Evolutionary conservation across 805 yeast genomes (phyloP), one percentile per base, ranked within the genome.

Genomic region (Ogataea haglerorum): DNA sequence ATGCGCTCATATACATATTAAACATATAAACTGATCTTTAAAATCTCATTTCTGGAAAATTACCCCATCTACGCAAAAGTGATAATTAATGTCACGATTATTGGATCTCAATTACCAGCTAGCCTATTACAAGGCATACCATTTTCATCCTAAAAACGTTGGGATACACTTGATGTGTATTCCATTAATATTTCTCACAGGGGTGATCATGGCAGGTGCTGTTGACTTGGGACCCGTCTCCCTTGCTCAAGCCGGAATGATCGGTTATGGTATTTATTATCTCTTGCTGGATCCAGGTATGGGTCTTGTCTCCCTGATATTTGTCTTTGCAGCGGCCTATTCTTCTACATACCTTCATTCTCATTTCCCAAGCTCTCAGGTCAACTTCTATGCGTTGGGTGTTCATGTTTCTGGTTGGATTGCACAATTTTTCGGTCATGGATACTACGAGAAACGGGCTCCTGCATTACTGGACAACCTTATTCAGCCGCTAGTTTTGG

Each of bases 391-490:
- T 10, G 68, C 78, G 0, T 41, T 66, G n/a, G 51, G 40, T 1
- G 51, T 76, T 13, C 85, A 83, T 58, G 58, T 72, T 0, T 26
- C 65, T 2, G 67, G 85, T 8, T 91, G 99, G 98, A 54, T 79
- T 12, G 79, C 78, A 6, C 98, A 93, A 55, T 89, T 91, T 60
- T 69, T 82, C 36, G 96, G 97, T 4, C 98, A 93, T 58, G 91
- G 85, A 1, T 69, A 75, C 9, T 85, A 79, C 56, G 99, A 91
- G 57, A 72, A 71, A 45, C 70, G 87, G 30, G 85, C 89, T 0
- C 99, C 99, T 0, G 96, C 98, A 0, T 63, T 91, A 38, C 60
- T 87, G 29, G 96, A 90, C 54, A 90, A 82, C 56, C 66, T 88
- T 32, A 65, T 82, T 5, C 97, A 89, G 57, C 93, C 97, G 4